phyloP scores from a whole-genome alignment of 345 rosid species.

The Conringia planisiliqua region DNA sequence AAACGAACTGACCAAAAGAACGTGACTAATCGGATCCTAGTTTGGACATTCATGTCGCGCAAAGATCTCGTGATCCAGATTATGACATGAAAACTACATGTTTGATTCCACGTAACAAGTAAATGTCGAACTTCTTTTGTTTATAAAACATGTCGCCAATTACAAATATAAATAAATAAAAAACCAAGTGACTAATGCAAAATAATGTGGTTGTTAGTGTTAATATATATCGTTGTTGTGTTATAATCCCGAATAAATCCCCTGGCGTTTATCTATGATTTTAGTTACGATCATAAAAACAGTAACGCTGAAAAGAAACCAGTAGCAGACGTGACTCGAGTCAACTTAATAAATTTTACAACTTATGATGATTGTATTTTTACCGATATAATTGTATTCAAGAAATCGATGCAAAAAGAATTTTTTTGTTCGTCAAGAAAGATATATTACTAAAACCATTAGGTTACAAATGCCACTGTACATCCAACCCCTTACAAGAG shows the following conservation, averaged over 20 bases:
- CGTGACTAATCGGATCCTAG: constrained; percentile 25
- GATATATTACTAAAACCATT: no score
- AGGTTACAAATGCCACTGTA: no score
- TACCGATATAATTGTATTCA: no score
- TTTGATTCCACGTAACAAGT: constrained; percentile 8
- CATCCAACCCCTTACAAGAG: no score
- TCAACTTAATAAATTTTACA: not conserved
- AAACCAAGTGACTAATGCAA: not conserved
- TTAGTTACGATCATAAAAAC: not conserved
- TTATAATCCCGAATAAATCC: not conserved
- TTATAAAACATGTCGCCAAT: not conserved
- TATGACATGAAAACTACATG: constrained; percentile 27
- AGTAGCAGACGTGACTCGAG: no score
- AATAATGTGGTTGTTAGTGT: not conserved
- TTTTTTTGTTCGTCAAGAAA: no score
- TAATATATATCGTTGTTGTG: not conserved
- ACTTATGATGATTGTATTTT: not conserved
- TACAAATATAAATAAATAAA: not conserved
- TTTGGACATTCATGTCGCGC: constrained; percentile 20
- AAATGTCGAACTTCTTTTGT: not conserved
- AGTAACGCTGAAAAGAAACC: not conserved
- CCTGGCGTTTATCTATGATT: not conserved
- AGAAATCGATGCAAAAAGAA: no score
- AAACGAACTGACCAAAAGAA: constrained; percentile 19
- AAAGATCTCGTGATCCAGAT: constrained; percentile 33